These are phyloP conservation scores for Chalara sp. DNA, from an alignment of 2,329 filamentous ascomycete genomes.

Conservation along the genomic window DNA sequence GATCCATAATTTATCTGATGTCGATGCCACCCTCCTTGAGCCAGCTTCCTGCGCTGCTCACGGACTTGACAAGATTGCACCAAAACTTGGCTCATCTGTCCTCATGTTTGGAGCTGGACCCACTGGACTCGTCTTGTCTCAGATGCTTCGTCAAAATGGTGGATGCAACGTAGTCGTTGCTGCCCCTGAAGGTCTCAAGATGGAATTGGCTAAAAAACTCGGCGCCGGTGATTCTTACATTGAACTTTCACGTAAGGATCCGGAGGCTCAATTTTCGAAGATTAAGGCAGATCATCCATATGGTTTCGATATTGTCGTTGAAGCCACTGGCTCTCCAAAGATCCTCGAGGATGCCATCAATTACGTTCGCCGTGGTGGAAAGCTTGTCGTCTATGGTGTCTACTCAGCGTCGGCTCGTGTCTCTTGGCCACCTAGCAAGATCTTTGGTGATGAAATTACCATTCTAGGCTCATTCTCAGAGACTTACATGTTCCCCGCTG, in stretches of 20 bases:
- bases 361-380: slow-evolving; percentile 62
- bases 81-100: slow-evolving; percentile 57
- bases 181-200: slow-evolving; percentile 62
- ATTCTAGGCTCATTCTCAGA: slow-evolving; percentile 69
- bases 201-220: slow-evolving; percentile 57
- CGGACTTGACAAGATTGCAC: slow-evolving; percentile 61
- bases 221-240: slow-evolving; percentile 48
- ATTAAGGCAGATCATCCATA: slow-evolving; percentile 61
- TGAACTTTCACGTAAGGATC: slow-evolving; percentile 46
- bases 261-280: slow-evolving; percentile 52
- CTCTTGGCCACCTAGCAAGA: slow-evolving; percentile 64
- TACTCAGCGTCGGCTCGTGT: slow-evolving; percentile 58
- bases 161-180: slow-evolving; percentile 64
- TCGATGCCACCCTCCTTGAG: slow-evolving; percentile 65
- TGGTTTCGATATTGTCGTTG: slow-evolving; percentile 50
- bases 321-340: slow-evolving; percentile 49
- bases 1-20: slow-evolving; percentile 48
- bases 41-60: slow-evolving; percentile 67
- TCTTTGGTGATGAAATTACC: slow-evolving; percentile 62
- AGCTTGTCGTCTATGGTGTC: slow-evolving; percentile 64
- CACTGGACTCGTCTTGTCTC: slow-evolving; percentile 49
- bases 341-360: slow-evolving; percentile 66
- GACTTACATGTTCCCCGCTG: slow-evolving; percentile 62
- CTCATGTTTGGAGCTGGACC: slow-evolving; percentile 62
- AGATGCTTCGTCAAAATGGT: slow-evolving; percentile 57